These are phyloP conservation scores for Geotrichum reessii DNA, from an alignment of 1,139 yeast genomes.

Conservation along the genomic window DNA sequence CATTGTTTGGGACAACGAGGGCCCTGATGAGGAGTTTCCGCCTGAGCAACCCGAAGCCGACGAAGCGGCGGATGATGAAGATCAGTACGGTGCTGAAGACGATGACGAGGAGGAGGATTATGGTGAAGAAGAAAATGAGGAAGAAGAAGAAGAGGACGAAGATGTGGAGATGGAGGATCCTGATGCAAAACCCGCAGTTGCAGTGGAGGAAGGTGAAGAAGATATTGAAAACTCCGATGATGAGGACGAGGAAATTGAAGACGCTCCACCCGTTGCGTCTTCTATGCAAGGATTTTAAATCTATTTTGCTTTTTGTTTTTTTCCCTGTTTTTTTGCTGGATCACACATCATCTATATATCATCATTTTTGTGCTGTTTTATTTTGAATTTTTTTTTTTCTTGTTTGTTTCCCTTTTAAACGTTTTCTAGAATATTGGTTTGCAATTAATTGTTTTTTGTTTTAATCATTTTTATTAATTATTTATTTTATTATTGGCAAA, in stretches of 20 bases:
- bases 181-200: constrained; percentile 1
- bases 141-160: constrained; percentile 31
- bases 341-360: not conserved
- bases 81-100: constrained; percentile 37
- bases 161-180: constrained; percentile 8
- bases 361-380: not conserved
- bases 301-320: not conserved
- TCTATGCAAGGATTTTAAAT: not conserved
- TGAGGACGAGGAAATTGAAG: constrained; percentile 14
- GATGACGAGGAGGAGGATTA: constrained; percentile 32
- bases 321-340: not conserved
- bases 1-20: constrained; percentile 78
- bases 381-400: not conserved
- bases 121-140: constrained; percentile 32
- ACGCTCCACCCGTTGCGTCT: not conserved
- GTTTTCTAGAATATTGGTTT: not conserved
- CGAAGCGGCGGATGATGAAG: constrained; percentile 39
- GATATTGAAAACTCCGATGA: constrained; percentile 7
- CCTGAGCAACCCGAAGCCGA: constrained; percentile 64
- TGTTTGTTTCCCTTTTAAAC: not conserved
- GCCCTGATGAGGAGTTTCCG: constrained; percentile 65
- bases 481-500: too few relatives aligned
- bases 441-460: not conserved
- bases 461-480: too few relatives aligned
- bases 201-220: constrained; percentile 2